Base-by-base conservation (phyloP, 2,329 filamentous ascomycete species). In the Fusarium heterosporum region DNA sequence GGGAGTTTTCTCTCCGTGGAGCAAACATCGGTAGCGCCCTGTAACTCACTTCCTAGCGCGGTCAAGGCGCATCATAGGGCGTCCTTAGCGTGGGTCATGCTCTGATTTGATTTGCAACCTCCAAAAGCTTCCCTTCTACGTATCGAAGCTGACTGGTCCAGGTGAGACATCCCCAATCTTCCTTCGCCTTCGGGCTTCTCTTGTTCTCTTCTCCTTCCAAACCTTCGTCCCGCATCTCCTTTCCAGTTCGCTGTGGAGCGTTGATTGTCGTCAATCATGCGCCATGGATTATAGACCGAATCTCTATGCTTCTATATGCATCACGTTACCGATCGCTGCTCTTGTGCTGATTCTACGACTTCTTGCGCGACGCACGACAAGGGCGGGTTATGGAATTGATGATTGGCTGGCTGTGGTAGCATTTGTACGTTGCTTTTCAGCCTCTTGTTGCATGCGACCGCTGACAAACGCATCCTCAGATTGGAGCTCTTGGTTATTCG, bases 341-440 rank as follows among this genome's bases (percentile, higher is more conserved):
- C 14, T 70, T 16, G 64, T 67, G 6, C 39, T 72, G 8, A 41
- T 48, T 13, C 64, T 72, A 12, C 56, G 69, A 19, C 53, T 72
- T 3, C 3, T 66, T 28, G 53, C 69, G 10, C 53, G 69, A 59
- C 58, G 66, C 6, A 50, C 60, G 22, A 66, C 69, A 6, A 58
- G 58, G 25, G 52, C 54, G 10, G 57, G 66, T 2, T 70, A 66
- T 53, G 69, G 64, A 8, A 45, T 56, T 34, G 69, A 72, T 29
- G 69, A 72, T 57, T 55, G 53, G 26, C 36, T 72, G 19, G 64
- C 69, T 3, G 48, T 72, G 2, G 38, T 66, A 13, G 61, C 69
- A 7, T 72, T 53, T 26, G 69, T 70, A 38, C 29, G 69, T 32
- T 16, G 22, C 16, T 25, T 4, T 32, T 29, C 11, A 11, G 8